These are phyloP conservation scores for Leishmania martiniquensis DNA, from an alignment of 208 protist species.

Conservation along the genomic window DNA sequence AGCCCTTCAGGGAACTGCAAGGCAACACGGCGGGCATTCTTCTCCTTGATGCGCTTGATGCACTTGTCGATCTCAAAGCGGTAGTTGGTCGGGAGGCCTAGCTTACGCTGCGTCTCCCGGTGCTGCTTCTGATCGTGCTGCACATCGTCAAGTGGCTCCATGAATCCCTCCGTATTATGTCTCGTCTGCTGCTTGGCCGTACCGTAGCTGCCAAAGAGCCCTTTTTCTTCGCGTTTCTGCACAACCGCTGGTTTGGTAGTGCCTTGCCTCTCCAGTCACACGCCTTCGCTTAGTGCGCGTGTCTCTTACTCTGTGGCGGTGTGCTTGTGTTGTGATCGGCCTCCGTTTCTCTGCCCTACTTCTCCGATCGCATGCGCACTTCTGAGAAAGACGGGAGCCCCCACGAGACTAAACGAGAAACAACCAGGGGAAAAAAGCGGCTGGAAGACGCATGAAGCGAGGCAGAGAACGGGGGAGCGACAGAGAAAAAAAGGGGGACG, in stretches of 20 bases:
- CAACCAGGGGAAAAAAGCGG: background rate
- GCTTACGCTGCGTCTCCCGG: slow-evolving; percentile 28
- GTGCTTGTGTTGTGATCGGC: background rate
- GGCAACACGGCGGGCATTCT: slow-evolving; percentile 92
- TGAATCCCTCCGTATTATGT: background rate
- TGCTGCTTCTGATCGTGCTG: slow-evolving; percentile 28
- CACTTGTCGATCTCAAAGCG: slow-evolving; percentile 99
- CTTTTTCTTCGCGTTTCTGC: background rate
- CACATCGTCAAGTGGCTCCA: slow-evolving; percentile 18
- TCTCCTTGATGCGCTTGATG: slow-evolving; percentile 93
- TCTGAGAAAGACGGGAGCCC: background rate
- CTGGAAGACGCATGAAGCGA: background rate
- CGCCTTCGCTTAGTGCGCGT: background rate
- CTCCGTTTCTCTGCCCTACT: background rate
- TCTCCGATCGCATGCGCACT: background rate
- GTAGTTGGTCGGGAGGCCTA: slow-evolving; percentile 96
- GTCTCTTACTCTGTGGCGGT: background rate
- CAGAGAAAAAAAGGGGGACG: background rate
- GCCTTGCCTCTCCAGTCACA: background rate
- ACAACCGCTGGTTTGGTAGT: background rate
- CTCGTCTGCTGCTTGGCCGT: background rate
- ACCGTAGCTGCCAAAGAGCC: background rate
- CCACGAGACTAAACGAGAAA: background rate
- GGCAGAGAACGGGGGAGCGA: too few relatives aligned
- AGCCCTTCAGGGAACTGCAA: slow-evolving; percentile 99